phyloP scores from a whole-genome alignment of 2,329 filamentous ascomycete species.

The Simplicillium sp. region DNA sequence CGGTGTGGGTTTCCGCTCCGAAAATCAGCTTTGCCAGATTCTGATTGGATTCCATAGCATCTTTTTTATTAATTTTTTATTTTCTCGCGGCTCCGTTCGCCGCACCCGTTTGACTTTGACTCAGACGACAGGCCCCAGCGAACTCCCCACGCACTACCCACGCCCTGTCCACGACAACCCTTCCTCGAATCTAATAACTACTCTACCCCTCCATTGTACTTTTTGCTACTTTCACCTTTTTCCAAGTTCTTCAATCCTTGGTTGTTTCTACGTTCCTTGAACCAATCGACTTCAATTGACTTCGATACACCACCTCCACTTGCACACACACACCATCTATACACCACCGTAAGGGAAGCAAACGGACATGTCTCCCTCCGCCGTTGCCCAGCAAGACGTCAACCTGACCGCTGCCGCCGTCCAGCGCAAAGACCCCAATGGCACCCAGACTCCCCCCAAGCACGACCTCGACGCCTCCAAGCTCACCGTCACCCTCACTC shows the following conservation, averaged over 20 bases:
- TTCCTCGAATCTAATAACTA: too few relatives aligned
- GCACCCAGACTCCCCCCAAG: constrained; percentile 33
- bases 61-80: not conserved
- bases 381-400: constrained; percentile 33
- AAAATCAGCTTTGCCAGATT: not conserved
- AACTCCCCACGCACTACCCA: too few relatives aligned
- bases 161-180: too few relatives aligned
- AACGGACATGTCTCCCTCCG: constrained; percentile 44
- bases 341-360: constrained; percentile 10
- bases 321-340: not conserved
- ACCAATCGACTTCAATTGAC: not conserved
- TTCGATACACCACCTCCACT: not conserved
- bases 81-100: not conserved
- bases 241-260: not conserved
- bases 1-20: too few relatives aligned
- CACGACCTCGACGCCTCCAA: constrained; percentile 54
- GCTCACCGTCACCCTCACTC: constrained; percentile 44
- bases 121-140: too few relatives aligned
- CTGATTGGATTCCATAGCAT: not conserved
- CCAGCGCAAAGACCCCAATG: constrained; percentile 34
- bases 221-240: not conserved
- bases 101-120: too few relatives aligned
- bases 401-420: constrained; percentile 44
- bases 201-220: not conserved
- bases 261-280: not conserved